Evolutionary conservation across 2,329 filamentous ascomycete species (phyloP).

Genomic region (Chaetomiaceae sp.): DNA sequence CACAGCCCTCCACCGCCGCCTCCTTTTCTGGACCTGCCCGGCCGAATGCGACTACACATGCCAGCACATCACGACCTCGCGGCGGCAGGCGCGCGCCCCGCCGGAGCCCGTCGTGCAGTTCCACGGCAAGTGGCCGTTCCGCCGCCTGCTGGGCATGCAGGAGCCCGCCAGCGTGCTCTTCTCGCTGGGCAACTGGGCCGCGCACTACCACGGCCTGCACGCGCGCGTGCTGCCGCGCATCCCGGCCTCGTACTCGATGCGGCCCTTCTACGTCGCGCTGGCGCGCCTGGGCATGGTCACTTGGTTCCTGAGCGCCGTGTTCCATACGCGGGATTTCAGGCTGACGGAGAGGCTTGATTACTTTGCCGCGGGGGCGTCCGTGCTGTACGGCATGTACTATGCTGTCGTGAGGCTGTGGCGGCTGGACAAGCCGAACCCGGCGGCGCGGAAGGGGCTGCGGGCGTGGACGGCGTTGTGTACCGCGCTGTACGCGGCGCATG

Average conservation of each 20-base stretch:
- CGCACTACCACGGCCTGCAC: slow-evolving; percentile 71
- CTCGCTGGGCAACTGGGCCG: slow-evolving; percentile 83
- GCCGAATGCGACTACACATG: slow-evolving; percentile 97
- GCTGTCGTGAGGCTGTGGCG: slow-evolving; percentile 75
- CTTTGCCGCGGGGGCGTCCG: slow-evolving; percentile 82
- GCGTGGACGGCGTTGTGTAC: slow-evolving; percentile 72
- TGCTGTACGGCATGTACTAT: slow-evolving; percentile 89
- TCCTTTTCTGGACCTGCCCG: slow-evolving; percentile 88
- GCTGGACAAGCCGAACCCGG: slow-evolving; percentile 53
- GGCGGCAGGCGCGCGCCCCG: slow-evolving; percentile 55
- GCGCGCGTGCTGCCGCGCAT: slow-evolving; percentile 63
- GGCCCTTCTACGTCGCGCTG: slow-evolving; percentile 73
- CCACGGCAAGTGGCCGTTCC: slow-evolving; percentile 98
- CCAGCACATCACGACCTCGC: slow-evolving; percentile 81
- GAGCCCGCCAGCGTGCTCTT: slow-evolving; percentile 93
- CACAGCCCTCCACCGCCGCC: slow-evolving; percentile 71
- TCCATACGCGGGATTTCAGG: slow-evolving; percentile 82
- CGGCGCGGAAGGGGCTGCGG: slow-evolving; percentile 49
- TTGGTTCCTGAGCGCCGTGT: slow-evolving; percentile 86
- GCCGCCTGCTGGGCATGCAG: slow-evolving; percentile 84
- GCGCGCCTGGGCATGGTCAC: slow-evolving; percentile 74
- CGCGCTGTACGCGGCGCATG: slow-evolving; percentile 65
- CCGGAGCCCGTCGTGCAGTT: slow-evolving; percentile 72
- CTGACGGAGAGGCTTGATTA: slow-evolving; percentile 94
- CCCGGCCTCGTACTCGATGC: slow-evolving; percentile 66